phyloP scores from a whole-genome alignment of 495 filamentous ascomycete genomes.

The Thermochaetoides thermophila region DNA sequence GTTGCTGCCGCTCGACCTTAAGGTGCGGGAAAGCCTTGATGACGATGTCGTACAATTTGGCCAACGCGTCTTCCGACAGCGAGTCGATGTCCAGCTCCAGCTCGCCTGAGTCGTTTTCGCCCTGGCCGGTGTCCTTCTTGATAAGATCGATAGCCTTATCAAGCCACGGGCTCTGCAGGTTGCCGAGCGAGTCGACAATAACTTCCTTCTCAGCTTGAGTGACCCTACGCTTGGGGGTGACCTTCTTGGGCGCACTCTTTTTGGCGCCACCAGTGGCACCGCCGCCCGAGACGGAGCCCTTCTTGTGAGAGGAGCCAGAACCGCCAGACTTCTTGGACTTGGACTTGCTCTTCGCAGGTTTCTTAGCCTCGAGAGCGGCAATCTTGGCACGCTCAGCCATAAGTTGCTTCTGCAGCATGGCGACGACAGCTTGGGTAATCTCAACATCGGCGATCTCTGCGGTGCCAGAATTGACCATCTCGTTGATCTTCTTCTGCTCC shows the following conservation, averaged over 20 bases:
- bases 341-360: constrained; percentile 25
- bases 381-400: constrained; percentile 34
- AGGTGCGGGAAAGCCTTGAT: constrained; percentile 48
- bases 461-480: constrained; percentile 52
- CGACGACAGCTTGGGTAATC: constrained; percentile 36
- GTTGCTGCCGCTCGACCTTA: constrained; percentile 21
- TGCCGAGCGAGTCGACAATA: constrained; percentile 66
- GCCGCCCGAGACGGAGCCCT: constrained; percentile 8
- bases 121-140: constrained; percentile 66
- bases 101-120: constrained; percentile 68
- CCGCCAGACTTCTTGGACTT: constrained; percentile 23
- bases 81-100: constrained; percentile 86
- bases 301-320: constrained; percentile 14
- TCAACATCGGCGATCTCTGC: constrained; percentile 45
- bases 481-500: constrained; percentile 50
- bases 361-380: constrained; percentile 19
- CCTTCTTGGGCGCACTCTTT: constrained; percentile 30
- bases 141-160: constrained; percentile 77
- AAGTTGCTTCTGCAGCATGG: constrained; percentile 32
- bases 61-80: constrained; percentile 56
- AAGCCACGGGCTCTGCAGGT: constrained; percentile 58
- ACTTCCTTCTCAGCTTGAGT: constrained; percentile 72
- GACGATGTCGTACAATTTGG: constrained; percentile 62
- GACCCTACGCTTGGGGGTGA: constrained; percentile 39
- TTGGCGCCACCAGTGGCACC: constrained; percentile 24